Base-by-base conservation (phyloP, 2,329 filamentous ascomycete genomes). In the Mariannaea elegans region DNA sequence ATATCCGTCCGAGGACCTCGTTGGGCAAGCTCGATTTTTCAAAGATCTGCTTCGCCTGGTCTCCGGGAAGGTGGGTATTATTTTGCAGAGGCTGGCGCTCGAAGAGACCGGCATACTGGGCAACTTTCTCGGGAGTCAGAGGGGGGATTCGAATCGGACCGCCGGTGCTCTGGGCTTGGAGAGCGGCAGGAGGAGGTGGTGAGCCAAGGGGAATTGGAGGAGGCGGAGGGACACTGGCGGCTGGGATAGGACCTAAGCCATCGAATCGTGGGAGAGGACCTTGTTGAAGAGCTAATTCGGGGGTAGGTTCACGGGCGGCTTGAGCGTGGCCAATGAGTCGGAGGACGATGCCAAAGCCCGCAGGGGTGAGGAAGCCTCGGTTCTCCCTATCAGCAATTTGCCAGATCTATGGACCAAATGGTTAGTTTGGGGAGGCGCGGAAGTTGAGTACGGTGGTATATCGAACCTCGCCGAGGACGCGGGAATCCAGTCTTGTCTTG, bases 311-410 rank as follows among this genome's bases (percentile, higher is more conserved):
- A 75, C 91, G 88, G 71, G 92, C 92, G 65, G 90, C 92, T 80
- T 99, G 95, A 65, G 93, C 94, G 80, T 98, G 95, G 61, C 93
- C 95, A 74, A 99, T 98, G 74, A 99, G 87, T 72, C 95, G 88
- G 74, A 99, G 80, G 58, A 97, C 95, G 74, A 97, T 87, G 62
- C 94, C 92, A 79, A 99, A 99, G 74, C 94, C 95, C 39, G 93
- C 87, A 18, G 93, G 93, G 31, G 94, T 97, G 67, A 99, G 82
- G 68, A 98, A 91, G 51, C 95, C 95, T 65, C 94, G 88, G 81
- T 99, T 99, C 81, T 98, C 94, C 67, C 87, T 93, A 80, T 99
- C 95, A 68, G 95, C 94, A 76, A 99, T 95, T 80, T 98, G 94
- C 95, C 95, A 99, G 84, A 99, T 98, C 91, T 97, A 77, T 64